Conservation (phyloP, 768 basidiomycete genomes). For the Crassisporium funariophilum region DNA sequence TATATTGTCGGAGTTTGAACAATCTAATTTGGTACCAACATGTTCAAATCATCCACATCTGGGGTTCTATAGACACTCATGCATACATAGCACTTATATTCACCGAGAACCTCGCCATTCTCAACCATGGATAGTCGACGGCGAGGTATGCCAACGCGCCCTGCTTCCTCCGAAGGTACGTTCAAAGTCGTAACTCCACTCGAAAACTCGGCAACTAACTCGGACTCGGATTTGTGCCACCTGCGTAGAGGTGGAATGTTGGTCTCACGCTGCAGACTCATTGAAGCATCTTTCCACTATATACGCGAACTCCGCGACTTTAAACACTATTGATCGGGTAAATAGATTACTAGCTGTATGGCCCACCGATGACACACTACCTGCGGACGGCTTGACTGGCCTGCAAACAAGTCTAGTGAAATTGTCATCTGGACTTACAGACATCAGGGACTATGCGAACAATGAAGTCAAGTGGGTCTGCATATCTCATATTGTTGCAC, state of each 20-base stretch:
- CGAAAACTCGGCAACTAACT: conserved; percentile 15
- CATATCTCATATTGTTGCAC: conserved; percentile 6
- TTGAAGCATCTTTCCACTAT: conserved; percentile 56
- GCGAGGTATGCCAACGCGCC: conserved; percentile 59
- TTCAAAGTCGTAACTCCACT: conserved; percentile 12
- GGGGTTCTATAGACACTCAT: background rate
- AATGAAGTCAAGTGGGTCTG: conserved; percentile 62
- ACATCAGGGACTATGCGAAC: conserved; percentile 59
- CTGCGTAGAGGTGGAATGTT: conserved; percentile 80
- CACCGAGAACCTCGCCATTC: background rate
- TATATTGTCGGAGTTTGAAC: background rate
- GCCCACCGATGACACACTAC: conserved; percentile 70
- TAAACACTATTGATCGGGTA: conserved; percentile 68
- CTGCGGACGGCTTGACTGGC: conserved; percentile 66
- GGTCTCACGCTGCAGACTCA: conserved; percentile 68
- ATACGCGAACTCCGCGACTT: conserved; percentile 49
- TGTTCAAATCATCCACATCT: too few relatives aligned
- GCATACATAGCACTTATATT: background rate
- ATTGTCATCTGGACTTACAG: conserved; percentile 59
- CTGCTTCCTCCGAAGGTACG: conserved; percentile 78
- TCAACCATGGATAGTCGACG: conserved; percentile 61
- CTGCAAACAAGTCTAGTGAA: conserved; percentile 67
- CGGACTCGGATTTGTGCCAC: conserved; percentile 18
- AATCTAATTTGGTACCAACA: too few relatives aligned
- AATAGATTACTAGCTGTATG: conserved; percentile 72